Percentiles rank a stretch among this genome's conserved stretches.
Conservation (phyloP, 192 early-diverging fungal genomes). For the Coemansia sp. region DNA sequence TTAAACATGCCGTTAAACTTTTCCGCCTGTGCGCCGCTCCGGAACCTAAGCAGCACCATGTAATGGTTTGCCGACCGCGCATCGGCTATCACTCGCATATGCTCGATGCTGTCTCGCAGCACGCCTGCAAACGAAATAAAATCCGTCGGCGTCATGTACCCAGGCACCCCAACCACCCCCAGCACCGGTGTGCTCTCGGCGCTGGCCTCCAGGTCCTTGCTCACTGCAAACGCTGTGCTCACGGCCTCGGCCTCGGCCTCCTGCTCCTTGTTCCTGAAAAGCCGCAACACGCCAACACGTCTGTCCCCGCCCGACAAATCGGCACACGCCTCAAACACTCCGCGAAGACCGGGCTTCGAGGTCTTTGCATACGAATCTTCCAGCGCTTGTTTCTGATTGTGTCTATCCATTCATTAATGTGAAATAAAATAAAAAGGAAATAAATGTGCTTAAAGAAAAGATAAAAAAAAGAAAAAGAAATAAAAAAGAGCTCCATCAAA, state of each 20-base stretch:
- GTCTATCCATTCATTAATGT: no score
- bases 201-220: neutral
- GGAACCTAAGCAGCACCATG: conserved; percentile 85
- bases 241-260: neutral
- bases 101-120: conserved; percentile 65
- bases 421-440: no score
- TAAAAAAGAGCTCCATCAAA: no score
- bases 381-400: no score
- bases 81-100: conserved; percentile 81
- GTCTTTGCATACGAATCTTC: neutral
- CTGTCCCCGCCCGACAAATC: neutral
- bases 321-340: neutral
- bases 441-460: no score
- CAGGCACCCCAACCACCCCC: conserved; percentile 83
- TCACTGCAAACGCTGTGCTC: neutral
- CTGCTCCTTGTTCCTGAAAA: neutral
- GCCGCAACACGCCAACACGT: neutral
- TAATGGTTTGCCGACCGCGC: conserved; percentile 76
- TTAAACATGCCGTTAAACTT: conserved; percentile 80
- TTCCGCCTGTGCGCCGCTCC: conserved; percentile 57
- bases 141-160: conserved; percentile 86
- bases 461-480: no score
- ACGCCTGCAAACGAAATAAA: conserved; percentile 84
- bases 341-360: neutral
- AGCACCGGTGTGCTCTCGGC: conserved; percentile 36